Evolutionary conservation across 495 filamentous ascomycete species (phyloP).

Genomic region (Podospora pseudopauciseta): DNA sequence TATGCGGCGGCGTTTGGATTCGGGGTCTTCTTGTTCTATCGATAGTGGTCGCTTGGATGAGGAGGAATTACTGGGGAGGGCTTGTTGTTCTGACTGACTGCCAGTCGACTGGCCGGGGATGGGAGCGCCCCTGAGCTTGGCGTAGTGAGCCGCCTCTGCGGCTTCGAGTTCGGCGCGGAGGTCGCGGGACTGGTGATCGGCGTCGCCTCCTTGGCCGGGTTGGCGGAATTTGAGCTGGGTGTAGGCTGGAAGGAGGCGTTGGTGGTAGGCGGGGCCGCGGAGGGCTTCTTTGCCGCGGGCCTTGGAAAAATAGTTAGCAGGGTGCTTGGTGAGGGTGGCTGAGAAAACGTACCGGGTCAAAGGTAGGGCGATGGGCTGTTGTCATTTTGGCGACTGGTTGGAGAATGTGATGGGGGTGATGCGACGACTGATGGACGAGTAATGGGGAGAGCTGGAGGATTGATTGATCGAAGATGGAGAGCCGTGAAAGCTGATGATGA

Average conservation of each 20-base stretch:
- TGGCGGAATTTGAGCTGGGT: constrained; percentile 85
- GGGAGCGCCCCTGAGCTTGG: constrained; percentile 68
- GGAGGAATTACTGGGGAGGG: constrained; percentile 28
- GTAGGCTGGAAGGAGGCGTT: constrained; percentile 89
- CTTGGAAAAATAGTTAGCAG: constrained; percentile 43
- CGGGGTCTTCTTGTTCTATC: constrained; percentile 62
- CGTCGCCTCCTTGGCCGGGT: constrained; percentile 83
- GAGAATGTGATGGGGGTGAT: background rate
- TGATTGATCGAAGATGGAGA: constrained; percentile 9
- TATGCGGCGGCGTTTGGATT: constrained; percentile 81
- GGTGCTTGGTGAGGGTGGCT: background rate
- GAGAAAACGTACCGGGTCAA: constrained; percentile 67
- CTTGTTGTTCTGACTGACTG: constrained; percentile 32
- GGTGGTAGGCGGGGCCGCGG: constrained; percentile 92
- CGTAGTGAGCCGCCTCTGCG: constrained; percentile 83
- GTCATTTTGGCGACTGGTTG: constrained; percentile 52
- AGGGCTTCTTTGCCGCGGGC: constrained; percentile 93
- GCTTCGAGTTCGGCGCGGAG: constrained; percentile 85
- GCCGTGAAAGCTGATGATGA: background rate
- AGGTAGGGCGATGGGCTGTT: constrained; percentile 84
- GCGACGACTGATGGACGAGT: background rate
- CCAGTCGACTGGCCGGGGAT: constrained; percentile 24
- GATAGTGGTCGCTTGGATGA: constrained; percentile 67
- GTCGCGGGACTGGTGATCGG: constrained; percentile 70
- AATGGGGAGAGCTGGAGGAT: background rate